phyloP scores from a whole-genome alignment of 1,139 yeast species.

The Scheffersomyces cryptocercus region DNA sequence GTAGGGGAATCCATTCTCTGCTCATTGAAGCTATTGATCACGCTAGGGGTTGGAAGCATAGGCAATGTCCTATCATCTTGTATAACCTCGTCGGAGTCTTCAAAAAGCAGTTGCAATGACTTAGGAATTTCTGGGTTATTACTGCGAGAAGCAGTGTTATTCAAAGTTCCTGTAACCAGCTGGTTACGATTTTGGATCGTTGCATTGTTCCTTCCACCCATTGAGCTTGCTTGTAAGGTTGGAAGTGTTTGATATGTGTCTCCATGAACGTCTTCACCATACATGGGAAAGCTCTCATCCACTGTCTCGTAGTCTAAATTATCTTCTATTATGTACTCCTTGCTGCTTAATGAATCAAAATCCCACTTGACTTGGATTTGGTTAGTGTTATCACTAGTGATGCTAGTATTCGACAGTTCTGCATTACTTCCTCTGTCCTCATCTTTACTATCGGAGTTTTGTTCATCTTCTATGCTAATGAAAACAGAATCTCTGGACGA shows the following conservation, averaged over 20 bases:
- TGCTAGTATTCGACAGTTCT: background rate
- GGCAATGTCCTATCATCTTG: slow-evolving; percentile 1
- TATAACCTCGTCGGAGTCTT: slow-evolving; percentile 27
- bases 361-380: slow-evolving; percentile 82
- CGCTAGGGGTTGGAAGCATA: slow-evolving; percentile 1
- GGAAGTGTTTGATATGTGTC: slow-evolving; percentile 32
- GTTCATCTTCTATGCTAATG: slow-evolving; percentile 38
- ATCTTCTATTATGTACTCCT: slow-evolving; percentile 70
- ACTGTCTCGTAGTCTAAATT: slow-evolving; percentile 55
- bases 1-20: slow-evolving; percentile 42
- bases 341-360: slow-evolving; percentile 73
- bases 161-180: background rate
- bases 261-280: slow-evolving; percentile 27
- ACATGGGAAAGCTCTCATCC: slow-evolving; percentile 29
- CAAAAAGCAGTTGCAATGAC: slow-evolving; percentile 72
- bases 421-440: slow-evolving; percentile 3
- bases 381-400: slow-evolving; percentile 20
- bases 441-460: slow-evolving; percentile 5
- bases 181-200: background rate
- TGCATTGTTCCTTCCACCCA: slow-evolving; percentile 1
- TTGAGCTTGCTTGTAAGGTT: slow-evolving; percentile 24
- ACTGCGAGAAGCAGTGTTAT: slow-evolving; percentile 4
- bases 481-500: slow-evolving; percentile 52
- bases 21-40: slow-evolving; percentile 4
- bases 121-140: slow-evolving; percentile 57